A percentile compares a stretch with the other conserved stretches of the same genome.
Evolutionary conservation across 805 yeast species (phyloP).

Genomic region (Geotrichum ghanense): DNA sequence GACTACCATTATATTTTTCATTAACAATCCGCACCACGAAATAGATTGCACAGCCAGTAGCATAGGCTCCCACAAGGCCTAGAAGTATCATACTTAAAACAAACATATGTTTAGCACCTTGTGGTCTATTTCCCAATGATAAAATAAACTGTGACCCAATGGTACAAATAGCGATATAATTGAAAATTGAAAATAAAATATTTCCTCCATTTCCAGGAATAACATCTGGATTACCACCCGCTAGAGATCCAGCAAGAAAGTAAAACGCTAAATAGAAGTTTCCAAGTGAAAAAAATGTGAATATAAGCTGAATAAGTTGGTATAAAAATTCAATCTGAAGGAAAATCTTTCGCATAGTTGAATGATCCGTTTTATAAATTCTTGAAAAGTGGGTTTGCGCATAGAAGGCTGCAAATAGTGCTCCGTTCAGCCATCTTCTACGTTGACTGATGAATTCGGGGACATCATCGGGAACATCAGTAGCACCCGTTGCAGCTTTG

Average conservation of each 20-base stretch:
- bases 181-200: conserved; percentile 73
- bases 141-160: conserved; percentile 79
- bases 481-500: conserved; percentile 86
- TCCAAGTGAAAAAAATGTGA: conserved; percentile 86
- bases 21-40: conserved; percentile 55
- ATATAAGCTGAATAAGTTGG: conserved; percentile 67
- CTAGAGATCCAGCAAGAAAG: conserved; percentile 81
- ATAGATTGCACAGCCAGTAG: conserved; percentile 70
- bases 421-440: conserved; percentile 97
- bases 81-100: conserved; percentile 59
- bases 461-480: conserved; percentile 90
- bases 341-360: conserved; percentile 63
- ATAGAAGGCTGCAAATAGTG: conserved; percentile 90
- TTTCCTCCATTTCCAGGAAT: conserved; percentile 52
- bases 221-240: conserved; percentile 30
- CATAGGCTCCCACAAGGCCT: conserved; percentile 70
- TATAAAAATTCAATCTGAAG: conserved; percentile 82
- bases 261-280: conserved; percentile 89
- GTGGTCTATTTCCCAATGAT: conserved; percentile 96
- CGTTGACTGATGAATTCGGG: conserved; percentile 95
- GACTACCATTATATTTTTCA: conserved; percentile 20
- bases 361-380: conserved; percentile 85
- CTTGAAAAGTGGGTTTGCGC: conserved; percentile 77
- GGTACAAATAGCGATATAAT: conserved; percentile 72
- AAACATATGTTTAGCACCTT: conserved; percentile 79